Evolutionary conservation across 2,329 filamentous ascomycete genomes (phyloP), one percentile per base, ranked within the genome.

Genomic region (Cladosporium sp.): DNA sequence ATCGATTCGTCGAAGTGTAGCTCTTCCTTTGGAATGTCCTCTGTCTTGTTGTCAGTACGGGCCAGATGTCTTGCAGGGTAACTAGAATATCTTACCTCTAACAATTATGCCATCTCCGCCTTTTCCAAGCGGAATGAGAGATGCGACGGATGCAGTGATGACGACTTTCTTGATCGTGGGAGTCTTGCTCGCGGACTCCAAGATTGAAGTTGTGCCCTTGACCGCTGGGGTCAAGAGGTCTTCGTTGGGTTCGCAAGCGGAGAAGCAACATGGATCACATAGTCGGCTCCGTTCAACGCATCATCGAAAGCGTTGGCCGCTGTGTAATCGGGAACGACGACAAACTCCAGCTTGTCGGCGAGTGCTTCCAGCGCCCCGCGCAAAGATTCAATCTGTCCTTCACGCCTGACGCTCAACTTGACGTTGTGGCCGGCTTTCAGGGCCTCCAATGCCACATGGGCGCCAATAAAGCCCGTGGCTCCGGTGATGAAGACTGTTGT

Each of bases 31-130:
- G 49, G 2, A 11, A 52, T 29, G 49, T 52, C 49, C 26, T 52
- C 49, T 52, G 12, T n/a, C 5, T 12, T 3, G 8, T 11, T 4
- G 40, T 46, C 0, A 46, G n/a, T 3, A 46, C 10, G 67, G 55
- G 55, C 71, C 72, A 16, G 61, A 66, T 5, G 63, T 63, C 16
- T 26, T 46, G 62, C 69, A 66, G 3, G 67, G 68, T 4, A 35
- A 23, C 37, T 23, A 28, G 8, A 3, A 46, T 11, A 3, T 52
- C 23, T 52, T 29, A 52, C 49, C 49, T 29, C 29, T 52, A 12
- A 52, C 11, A 5, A 8, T 7, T 0, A 11, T n/a, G 10, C 49
- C 49, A 8, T 52, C 49, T 0, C 26, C 23, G 2, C 26, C 49
- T 29, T 52, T 28, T 18, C 49, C 49, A 0, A 52, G 26, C 3